Conservation (phyloP, 495 filamentous ascomycete genomes). For the Cercophora samala region DNA sequence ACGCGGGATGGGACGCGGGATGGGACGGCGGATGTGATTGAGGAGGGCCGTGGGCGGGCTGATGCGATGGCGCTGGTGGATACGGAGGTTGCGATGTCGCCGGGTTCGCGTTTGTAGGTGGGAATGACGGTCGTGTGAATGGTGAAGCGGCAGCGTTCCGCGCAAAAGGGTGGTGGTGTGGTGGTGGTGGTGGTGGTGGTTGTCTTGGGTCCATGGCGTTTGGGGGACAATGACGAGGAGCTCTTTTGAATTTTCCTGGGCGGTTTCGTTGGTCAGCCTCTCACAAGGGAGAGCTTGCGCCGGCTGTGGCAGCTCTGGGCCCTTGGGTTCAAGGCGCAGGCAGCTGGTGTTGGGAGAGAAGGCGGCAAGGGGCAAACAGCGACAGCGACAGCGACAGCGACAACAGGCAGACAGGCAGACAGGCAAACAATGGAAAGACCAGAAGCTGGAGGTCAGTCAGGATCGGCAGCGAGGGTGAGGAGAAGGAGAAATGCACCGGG, state of each 20-base stretch:
- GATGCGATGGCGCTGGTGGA: slow-evolving; percentile 22
- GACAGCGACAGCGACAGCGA: no score
- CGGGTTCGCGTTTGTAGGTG: slow-evolving; percentile 18
- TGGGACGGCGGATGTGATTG: slow-evolving; percentile 22
- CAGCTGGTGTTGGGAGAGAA: neutral
- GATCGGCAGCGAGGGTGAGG: neutral
- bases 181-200: slow-evolving; percentile 29
- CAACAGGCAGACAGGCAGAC: no score
- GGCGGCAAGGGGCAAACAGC: no score
- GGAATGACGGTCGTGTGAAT: slow-evolving; percentile 36
- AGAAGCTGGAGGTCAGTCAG: no score
- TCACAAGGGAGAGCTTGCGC: neutral
- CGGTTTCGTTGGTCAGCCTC: neutral
- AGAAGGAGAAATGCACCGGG: slow-evolving; percentile 2
- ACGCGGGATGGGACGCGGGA: slow-evolving; percentile 1
- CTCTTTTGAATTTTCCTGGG: slow-evolving; percentile 2
- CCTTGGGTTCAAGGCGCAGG: neutral
- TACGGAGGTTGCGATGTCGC: slow-evolving; percentile 33
- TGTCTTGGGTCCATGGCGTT: slow-evolving; percentile 43
- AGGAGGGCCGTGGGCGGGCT: no score
- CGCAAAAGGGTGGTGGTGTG: slow-evolving; percentile 36
- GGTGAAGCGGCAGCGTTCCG: slow-evolving; percentile 38
- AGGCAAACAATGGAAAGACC: no score
- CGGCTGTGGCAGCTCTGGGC: neutral
- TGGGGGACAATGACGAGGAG: slow-evolving; percentile 22